These are phyloP conservation scores for Pelargonium citronellum DNA, from an alignment of 441 rosid genomes.

Conservation along the genomic window DNA sequence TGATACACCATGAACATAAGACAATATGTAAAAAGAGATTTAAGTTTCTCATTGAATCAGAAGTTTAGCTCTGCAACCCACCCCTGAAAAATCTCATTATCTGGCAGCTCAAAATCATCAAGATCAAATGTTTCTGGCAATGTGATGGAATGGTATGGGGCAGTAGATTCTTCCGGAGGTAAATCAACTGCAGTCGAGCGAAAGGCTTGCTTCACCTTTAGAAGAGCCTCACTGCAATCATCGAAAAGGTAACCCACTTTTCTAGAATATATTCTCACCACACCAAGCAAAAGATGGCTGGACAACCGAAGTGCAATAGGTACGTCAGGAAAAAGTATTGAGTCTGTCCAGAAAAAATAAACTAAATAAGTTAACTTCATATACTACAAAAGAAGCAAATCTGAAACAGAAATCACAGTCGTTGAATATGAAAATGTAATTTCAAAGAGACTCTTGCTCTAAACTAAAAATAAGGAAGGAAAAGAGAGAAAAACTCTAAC, in stretches of 20 bases:
- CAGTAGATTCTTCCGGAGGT: conserved; percentile 98
- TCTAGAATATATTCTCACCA: conserved; percentile 95
- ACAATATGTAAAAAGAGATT: neutral
- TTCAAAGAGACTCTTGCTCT: neutral
- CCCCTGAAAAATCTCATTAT: conserved; percentile 92
- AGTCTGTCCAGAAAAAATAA: conserved; percentile 49
- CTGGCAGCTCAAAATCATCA: conserved; percentile 99
- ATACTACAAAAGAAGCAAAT: conserved; percentile 7
- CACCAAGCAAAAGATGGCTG: conserved; percentile 98
- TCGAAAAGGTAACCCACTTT: conserved; percentile 99
- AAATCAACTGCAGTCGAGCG: conserved; percentile 97
- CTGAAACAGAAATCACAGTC: neutral
- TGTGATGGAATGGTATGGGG: conserved; percentile 97
- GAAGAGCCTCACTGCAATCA: conserved; percentile 99
- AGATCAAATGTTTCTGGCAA: conserved; percentile 99
- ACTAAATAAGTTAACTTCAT: conserved; percentile 9
- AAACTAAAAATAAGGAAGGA: neutral
- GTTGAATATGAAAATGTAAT: neutral
- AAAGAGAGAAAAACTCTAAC: neutral
- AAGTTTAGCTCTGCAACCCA: conserved; percentile 38
- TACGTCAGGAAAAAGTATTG: conserved; percentile 93
- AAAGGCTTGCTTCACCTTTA: conserved; percentile 96
- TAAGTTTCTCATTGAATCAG: conserved; percentile 7
- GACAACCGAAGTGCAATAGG: conserved; percentile 95
- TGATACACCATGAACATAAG: neutral